Base-by-base conservation (phyloP, 495 filamentous ascomycete species). In the Hypoxylon cercidicola region DNA sequence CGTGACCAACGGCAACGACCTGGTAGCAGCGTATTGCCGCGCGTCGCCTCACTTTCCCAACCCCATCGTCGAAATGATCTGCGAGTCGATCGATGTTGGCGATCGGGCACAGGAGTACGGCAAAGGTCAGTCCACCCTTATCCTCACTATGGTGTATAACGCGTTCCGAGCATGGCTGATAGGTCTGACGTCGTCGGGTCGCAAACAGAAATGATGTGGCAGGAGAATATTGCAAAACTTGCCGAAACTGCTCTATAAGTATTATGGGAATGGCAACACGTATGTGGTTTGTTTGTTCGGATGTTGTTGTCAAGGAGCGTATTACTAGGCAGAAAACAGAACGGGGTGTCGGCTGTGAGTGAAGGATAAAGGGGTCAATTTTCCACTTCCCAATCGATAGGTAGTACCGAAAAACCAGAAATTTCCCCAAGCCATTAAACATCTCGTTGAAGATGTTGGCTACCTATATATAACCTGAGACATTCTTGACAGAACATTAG, bases 1-100 rank as follows among this genome's bases (percentile, higher is more conserved):
- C 41, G 78, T 89, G 20, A 88, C 86, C 20, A 88, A 88, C 61
- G 85, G 86, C 7, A 84, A 86, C 63, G 87, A 89, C 61, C 76
- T 88, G 43, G 81, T 87, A 7, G 77, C 83, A 8, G 79, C 79
- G 20, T 89, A 87, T 64, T 71, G 82, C 13, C 76, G 81, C 12
- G 72, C 77, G 6, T 67, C 72, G 18, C 47, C 60, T n/a, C 70
- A 62, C 32, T 87, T 84, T 58, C 78, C 82, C 0, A 73, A 73
- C 0, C 68, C 79, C 0, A 58, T 85, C 3, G 78, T 79, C 3
- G 83, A 88, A 50, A 70, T 81, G n/a, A 74, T 78, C 2, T 73
- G 82, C 54, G 67, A 66, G 37, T 68, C 82, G 68, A 81, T 81
- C 5, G 86, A 88, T 21, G 78, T 86, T 6, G 78, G 78, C 3